These are phyloP conservation scores for Microdochium bolleyi DNA, from an alignment of 2,329 filamentous ascomycete genomes.

Conservation along the genomic window DNA sequence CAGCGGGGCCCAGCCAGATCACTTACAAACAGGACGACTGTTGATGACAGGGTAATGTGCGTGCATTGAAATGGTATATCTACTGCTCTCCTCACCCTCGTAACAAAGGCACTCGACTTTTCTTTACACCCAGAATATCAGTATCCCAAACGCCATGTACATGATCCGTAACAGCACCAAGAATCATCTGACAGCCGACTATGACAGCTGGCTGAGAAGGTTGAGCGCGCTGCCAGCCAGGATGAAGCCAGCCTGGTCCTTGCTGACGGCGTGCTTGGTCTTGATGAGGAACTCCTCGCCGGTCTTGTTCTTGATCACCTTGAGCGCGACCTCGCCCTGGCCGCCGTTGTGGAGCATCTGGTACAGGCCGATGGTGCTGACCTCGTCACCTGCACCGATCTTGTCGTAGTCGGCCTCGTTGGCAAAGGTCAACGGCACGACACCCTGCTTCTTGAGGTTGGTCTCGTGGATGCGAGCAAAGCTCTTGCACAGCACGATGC, in stretches of 20 bases:
- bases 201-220: conserved; percentile 56
- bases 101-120: neutral
- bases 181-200: too few relatives aligned
- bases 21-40: too few relatives aligned
- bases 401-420: conserved; percentile 82
- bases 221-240: conserved; percentile 92
- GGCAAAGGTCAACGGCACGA: conserved; percentile 86
- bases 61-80: too few relatives aligned
- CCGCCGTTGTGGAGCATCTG: conserved; percentile 74
- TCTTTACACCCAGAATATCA: neutral
- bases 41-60: too few relatives aligned
- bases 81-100: neutral
- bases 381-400: conserved; percentile 75
- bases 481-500: conserved; percentile 76
- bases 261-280: conserved; percentile 80
- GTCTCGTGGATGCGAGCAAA: conserved; percentile 94
- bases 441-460: conserved; percentile 94
- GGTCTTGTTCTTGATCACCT: conserved; percentile 49
- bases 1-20: too few relatives aligned
- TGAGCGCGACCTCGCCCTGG: conserved; percentile 65
- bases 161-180: neutral
- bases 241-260: conserved; percentile 88
- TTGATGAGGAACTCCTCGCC: conserved; percentile 63
- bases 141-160: neutral
- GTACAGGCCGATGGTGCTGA: conserved; percentile 74